Conservation (phyloP, 768 basidiomycete species). For the Sutorius australiensis region DNA sequence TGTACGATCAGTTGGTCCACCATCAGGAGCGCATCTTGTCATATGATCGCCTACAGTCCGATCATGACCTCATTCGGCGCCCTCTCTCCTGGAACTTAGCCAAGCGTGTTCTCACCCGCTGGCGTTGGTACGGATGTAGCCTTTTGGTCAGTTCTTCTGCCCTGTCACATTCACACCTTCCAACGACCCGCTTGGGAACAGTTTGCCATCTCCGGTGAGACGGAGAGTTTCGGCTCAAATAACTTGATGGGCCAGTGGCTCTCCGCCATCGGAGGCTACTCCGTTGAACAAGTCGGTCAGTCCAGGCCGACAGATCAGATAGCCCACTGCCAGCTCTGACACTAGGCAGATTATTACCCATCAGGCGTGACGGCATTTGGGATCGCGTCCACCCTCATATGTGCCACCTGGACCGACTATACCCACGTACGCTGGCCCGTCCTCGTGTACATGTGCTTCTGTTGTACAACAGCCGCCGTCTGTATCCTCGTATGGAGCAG, state of each 20-base stretch:
- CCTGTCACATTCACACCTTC: neutral
- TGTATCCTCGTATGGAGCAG: constrained; percentile 60
- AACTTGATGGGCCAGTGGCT: constrained; percentile 75
- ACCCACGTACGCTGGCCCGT: constrained; percentile 59
- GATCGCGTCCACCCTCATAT: constrained; percentile 58
- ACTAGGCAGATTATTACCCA: constrained; percentile 50
- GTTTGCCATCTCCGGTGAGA: constrained; percentile 66
- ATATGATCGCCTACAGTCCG: constrained; percentile 41
- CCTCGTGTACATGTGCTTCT: constrained; percentile 58
- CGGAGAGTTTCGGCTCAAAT: constrained; percentile 65
- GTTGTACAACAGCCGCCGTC: constrained; percentile 49
- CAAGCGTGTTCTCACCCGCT: constrained; percentile 49
- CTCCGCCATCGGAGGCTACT: constrained; percentile 56
- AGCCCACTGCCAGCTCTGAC: neutral
- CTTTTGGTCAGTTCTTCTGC: constrained; percentile 42
- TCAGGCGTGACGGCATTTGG: constrained; percentile 63
- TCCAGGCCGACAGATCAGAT: neutral
- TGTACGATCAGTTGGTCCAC: neutral
- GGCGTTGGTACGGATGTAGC: constrained; percentile 70
- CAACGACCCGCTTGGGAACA: constrained; percentile 16
- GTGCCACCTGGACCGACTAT: constrained; percentile 61
- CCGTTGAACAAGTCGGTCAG: constrained; percentile 58
- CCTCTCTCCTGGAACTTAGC: constrained; percentile 46
- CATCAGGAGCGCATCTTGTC: constrained; percentile 54
- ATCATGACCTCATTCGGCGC: constrained; percentile 39